Evolutionary conservation across 2,329 filamentous ascomycete species (phyloP), one percentile per base, ranked within the genome.

Genomic region (Juglanconis sp.): DNA sequence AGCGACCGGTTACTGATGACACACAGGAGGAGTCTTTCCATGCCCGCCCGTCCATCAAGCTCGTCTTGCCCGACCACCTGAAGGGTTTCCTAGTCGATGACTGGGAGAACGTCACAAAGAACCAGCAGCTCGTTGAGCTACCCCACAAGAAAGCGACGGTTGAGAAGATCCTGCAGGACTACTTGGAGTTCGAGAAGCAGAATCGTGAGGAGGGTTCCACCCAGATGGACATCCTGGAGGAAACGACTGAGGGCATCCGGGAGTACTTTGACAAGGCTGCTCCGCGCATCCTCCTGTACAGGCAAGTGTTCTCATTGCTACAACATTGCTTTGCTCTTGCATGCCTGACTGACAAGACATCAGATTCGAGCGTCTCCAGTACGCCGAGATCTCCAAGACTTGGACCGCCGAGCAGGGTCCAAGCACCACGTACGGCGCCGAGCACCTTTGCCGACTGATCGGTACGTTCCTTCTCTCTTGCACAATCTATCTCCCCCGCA

Each of bases 61-160:
- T 99, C 47, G 83, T 88, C 53, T 87, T 98, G 65, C 92, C 95
- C 0, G 95, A 98, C 71, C 86, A 90, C 65, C 82, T 99, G 66
- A 97, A 98, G 78, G 91, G 90, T 15, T 83, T 96, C 64, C 85
- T 99, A 3, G 95, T 99, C 30, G 95, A 99, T 72, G 95, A 99
- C 73, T 99, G 95, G 95, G 95, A 99, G 74, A 96, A 97, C 68
- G 87, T 99, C 63, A 99, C 95, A 59, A 98, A 97, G 77, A 95
- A 96, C 71, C 86, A 92, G 67, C 91, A 94, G 71, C 86, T 98
- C 4, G 91, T 97, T 36, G 88, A 91, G 1, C 80, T 99, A 15
- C 95, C 95, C 0, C 88, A 92, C 51, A 80, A 82, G 34, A 85
- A 88, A 55, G 87, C 94, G 1, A 51, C 55, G 11, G 91, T 95